Base-by-base conservation (phyloP, 2,329 filamentous ascomycete species). In the Hypomyces rosellus region DNA sequence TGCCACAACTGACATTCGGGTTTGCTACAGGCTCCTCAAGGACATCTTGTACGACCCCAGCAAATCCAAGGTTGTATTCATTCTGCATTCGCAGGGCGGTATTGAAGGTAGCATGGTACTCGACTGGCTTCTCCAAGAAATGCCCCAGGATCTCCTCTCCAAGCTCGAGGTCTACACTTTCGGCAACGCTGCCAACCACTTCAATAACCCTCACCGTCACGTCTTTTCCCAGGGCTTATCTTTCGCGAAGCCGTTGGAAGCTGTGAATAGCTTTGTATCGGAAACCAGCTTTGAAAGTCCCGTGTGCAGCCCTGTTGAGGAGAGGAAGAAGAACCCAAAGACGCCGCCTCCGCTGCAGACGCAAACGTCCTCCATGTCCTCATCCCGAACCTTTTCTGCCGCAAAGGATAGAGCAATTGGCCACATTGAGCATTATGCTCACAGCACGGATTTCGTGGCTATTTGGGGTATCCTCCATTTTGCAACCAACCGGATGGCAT, bases 101-200 rank as follows among this genome's bases (percentile, higher is more conserved):
- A 88, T 92, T 46, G 82, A 89, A 61, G 84, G 83, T 2, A 78
- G 85, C 3, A 69, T 90, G 49, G 82, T 88, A 5, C 67, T 91
- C 6, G 88, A 93, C 67, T 88, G 86, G 84, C 74, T 92, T 2
- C 72, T 90, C 1, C 81, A 85, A 55, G 86, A 90, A 61, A 68
- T 89, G 12, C 79, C 85, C 0, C 80, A 83, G 51, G 76, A 84
- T 54, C 69, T 85, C 3, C 70, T 89, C 5, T 67, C 73, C 2
- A 86, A 89, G 58, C 74, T 90, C 0, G 87, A 92, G 65, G 78
- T 92, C 2, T 85, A 84, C 65, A 91, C 87, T 0, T 92, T 92
- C 63, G 88, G 86, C 25, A 86, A 81, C 51, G 87, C 86, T 0
- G 85, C 88, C 0, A 89, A 89, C 59, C 86, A 91, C 64, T 91